Evolutionary conservation across 495 filamentous ascomycete genomes (phyloP), one percentile per base, ranked within the genome.

Genomic region (Astrocystis sublimbata): DNA sequence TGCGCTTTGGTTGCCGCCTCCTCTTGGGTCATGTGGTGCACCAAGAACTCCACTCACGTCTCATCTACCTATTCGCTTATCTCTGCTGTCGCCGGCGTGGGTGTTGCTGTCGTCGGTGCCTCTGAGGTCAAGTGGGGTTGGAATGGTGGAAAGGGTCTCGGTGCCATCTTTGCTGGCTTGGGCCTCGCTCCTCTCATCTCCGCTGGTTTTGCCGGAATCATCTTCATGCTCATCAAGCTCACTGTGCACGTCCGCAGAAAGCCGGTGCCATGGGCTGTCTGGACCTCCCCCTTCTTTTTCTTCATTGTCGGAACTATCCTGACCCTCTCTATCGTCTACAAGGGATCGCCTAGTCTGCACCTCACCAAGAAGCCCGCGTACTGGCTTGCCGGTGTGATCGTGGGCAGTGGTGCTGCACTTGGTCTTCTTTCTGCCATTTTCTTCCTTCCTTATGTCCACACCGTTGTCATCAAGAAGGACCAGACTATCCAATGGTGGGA

Each of bases 31-130:
- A 87, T 86, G 84, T 86, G 83, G 85, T 86, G 83, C 60, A 88
- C 84, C 4, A 72, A 76, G 15, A 76, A 86, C 73, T 85, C 81
- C 4, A 80, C 83, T 50, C 82, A 85, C 75, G 85, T 88, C 58
- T 88, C 85, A 1, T 85, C 84, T 3, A 88, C 85, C 35, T 87
- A 88, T 75, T 86, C 85, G 2, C 80, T 87, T 50, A 80, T 88
- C 63, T 86, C 84, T 6, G 82, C 84, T 43, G 80, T 86, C 12
- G 85, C 85, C 45, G 83, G 85, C 69, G 84, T 87, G 26, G 84
- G 84, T 68, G 81, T 86, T 62, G 85, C 84, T 21, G 84, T 82
- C 46, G 84, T 77, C 53, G 85, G 84, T 55, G 83, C 80, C 26
- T 68, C 65, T 4, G 38, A 83, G 45, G 85, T 88, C 5, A 72